Evolutionary conservation across 2,329 filamentous ascomycete species (phyloP).

Genomic region (Dactylellina parvicollis): DNA sequence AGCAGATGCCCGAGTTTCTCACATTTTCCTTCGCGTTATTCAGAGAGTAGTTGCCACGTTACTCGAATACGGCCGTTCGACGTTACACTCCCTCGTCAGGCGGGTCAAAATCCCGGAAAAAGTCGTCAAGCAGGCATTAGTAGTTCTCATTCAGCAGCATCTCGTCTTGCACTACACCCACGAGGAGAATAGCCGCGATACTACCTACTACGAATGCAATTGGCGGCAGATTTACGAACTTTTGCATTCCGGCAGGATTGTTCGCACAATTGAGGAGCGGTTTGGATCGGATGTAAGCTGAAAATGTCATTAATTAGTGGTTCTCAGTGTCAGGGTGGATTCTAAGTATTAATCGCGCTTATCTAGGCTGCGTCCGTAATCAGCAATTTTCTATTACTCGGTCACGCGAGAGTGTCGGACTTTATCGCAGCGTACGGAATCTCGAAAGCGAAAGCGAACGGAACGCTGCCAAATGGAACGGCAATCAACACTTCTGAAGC

Average conservation of each 20-base stretch:
- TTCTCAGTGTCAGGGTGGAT: not conserved
- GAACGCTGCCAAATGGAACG: slow-evolving; percentile 52
- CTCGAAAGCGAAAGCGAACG: slow-evolving; percentile 54
- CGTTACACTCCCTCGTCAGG: slow-evolving; percentile 74
- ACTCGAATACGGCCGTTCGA: slow-evolving; percentile 79
- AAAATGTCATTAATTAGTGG: slow-evolving; percentile 19
- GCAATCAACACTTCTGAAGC: slow-evolving; percentile 55
- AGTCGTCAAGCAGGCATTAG: slow-evolving; percentile 82
- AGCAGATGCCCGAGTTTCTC: slow-evolving; percentile 2
- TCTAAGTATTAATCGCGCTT: not conserved
- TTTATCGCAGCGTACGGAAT: slow-evolving; percentile 60
- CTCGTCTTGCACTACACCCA: slow-evolving; percentile 79
- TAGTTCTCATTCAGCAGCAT: slow-evolving; percentile 87
- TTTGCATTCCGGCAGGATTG: slow-evolving; percentile 80
- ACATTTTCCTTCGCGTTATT: too few relatives aligned
- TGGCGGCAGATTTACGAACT: slow-evolving; percentile 81
- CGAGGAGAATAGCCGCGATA: slow-evolving; percentile 66
- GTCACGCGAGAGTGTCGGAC: slow-evolving; percentile 62
- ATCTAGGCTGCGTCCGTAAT: slow-evolving; percentile 55
- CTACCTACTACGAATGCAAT: slow-evolving; percentile 85
- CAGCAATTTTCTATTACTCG: slow-evolving; percentile 58
- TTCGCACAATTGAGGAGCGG: slow-evolving; percentile 77
- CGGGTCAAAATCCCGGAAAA: slow-evolving; percentile 77
- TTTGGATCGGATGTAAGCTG: slow-evolving; percentile 76
- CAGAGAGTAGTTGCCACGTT: slow-evolving; percentile 87